phyloP scores from a whole-genome alignment of 495 filamentous ascomycete genomes.

The Lophium mytilinum region DNA sequence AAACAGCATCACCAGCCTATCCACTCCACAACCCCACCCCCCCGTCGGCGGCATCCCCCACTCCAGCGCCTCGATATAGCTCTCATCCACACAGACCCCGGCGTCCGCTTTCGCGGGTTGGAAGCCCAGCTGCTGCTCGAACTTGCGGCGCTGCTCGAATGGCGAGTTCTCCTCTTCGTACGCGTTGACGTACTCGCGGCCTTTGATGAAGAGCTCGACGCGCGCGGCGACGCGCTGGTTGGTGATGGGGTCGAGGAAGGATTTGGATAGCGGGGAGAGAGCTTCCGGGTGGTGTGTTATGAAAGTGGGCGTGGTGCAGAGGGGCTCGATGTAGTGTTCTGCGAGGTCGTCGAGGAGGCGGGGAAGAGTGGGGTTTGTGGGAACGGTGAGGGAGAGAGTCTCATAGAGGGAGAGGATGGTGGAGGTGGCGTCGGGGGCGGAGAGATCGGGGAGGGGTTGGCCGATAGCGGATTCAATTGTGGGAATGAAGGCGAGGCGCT shows the following conservation, averaged over 20 bases:
- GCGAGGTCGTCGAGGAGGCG: conserved; percentile 83
- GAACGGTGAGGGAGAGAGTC: conserved; percentile 44
- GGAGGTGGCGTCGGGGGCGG: conserved; percentile 42
- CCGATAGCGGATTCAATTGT: conserved; percentile 60
- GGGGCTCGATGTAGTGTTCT: conserved; percentile 63
- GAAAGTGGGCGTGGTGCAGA: conserved; percentile 65
- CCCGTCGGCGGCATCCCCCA: conserved; percentile 88
- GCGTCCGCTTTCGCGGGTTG: conserved; percentile 23
- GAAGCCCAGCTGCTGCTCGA: conserved; percentile 51
- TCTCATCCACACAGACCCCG: conserved; percentile 61
- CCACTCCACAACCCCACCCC: conserved; percentile 91
- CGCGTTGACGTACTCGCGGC: conserved; percentile 78
- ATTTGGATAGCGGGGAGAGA: conserved; percentile 87
- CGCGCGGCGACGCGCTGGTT: conserved; percentile 68
- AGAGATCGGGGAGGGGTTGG: conserved; percentile 61
- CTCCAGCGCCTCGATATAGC: conserved; percentile 73
- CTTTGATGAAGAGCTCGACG: conserved; percentile 78
- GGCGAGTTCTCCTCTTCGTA: conserved; percentile 99
- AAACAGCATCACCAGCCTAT: conserved; percentile 84
- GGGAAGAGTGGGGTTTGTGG: conserved; percentile 54
- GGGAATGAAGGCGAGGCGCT: conserved; percentile 71
- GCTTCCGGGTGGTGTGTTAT: conserved; percentile 86
- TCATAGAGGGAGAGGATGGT: conserved; percentile 52
- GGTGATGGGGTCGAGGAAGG: conserved; percentile 54
- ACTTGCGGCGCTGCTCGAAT: conserved; percentile 76